A percentile compares a stretch with the other conserved stretches of the same genome.
phyloP scores from a whole-genome alignment of 176 grass and related monocot genomes.

The Musa schizocarpa region DNA sequence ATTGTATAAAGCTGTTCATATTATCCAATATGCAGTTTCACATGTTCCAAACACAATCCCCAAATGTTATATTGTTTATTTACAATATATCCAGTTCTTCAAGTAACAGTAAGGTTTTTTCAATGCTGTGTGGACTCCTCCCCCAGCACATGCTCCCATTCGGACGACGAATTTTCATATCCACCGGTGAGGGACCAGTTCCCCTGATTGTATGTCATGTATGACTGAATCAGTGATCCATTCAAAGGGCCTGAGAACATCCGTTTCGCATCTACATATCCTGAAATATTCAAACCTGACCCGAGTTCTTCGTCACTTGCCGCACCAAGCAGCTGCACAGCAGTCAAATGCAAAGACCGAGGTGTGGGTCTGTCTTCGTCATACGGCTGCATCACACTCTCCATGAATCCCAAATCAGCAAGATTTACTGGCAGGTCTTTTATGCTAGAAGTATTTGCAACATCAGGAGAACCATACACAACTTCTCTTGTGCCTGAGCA shows the following conservation, averaged over 20 bases:
- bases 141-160: no score
- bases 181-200: background rate
- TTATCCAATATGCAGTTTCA: no score
- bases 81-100: no score
- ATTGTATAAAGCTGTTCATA: no score
- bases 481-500: background rate
- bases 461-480: background rate
- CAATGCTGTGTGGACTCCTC: no score
- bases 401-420: background rate
- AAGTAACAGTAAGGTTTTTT: no score
- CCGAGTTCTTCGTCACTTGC: background rate
- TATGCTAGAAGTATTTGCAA: background rate
- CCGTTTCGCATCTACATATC: background rate
- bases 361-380: background rate
- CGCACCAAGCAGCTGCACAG: background rate
- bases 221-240: constrained; percentile 5
- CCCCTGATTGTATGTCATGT: background rate
- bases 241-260: background rate
- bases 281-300: background rate
- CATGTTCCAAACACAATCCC: no score
- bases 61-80: no score
- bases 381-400: background rate
- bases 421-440: background rate
- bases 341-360: background rate
- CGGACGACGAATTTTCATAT: no score